Conservation (phyloP, 2,329 filamentous ascomycete species). For the Orbilia javanica region DNA sequence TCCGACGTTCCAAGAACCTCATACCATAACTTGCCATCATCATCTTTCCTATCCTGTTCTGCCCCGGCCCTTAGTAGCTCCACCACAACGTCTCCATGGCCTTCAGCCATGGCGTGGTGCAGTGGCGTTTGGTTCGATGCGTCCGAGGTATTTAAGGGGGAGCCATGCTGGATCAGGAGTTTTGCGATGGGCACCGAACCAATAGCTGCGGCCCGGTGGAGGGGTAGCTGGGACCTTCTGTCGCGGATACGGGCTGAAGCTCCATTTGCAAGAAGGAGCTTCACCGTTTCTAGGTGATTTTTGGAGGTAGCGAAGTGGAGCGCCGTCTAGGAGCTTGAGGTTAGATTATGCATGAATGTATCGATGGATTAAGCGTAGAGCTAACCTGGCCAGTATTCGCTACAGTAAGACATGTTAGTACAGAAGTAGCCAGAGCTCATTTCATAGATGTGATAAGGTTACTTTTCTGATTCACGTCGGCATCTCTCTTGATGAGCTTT, state of each 20-base stretch:
- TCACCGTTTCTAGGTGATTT: slow-evolving; percentile 83
- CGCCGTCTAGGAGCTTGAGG: slow-evolving; percentile 73
- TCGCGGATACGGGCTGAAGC: slow-evolving; percentile 86
- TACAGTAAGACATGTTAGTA: slow-evolving; percentile 62
- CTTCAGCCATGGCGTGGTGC: slow-evolving; percentile 86
- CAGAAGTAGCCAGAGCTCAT: neutral
- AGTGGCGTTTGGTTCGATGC: slow-evolving; percentile 85
- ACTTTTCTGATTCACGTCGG: slow-evolving; percentile 81
- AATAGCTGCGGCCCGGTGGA: slow-evolving; percentile 91
- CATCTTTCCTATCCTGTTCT: slow-evolving; percentile 81
- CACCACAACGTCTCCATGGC: slow-evolving; percentile 84
- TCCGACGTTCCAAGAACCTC: slow-evolving; percentile 81
- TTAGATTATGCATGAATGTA: slow-evolving; percentile 34
- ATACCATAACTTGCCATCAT: slow-evolving; percentile 77
- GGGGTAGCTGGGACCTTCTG: slow-evolving; percentile 81
- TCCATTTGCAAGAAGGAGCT: slow-evolving; percentile 75
- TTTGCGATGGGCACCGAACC: slow-evolving; percentile 90
- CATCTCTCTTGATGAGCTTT: slow-evolving; percentile 76
- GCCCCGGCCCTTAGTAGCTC: slow-evolving; percentile 86
- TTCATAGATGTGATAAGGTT: slow-evolving; percentile 59
- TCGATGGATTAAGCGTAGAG: neutral
- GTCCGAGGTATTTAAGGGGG: slow-evolving; percentile 87
- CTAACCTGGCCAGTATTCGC: slow-evolving; percentile 75
- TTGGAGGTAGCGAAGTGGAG: slow-evolving; percentile 95
- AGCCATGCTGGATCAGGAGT: slow-evolving; percentile 78